Evolutionary conservation across 345 rosid genomes (phyloP).

Genomic region (Toxicodendron radicans): DNA sequence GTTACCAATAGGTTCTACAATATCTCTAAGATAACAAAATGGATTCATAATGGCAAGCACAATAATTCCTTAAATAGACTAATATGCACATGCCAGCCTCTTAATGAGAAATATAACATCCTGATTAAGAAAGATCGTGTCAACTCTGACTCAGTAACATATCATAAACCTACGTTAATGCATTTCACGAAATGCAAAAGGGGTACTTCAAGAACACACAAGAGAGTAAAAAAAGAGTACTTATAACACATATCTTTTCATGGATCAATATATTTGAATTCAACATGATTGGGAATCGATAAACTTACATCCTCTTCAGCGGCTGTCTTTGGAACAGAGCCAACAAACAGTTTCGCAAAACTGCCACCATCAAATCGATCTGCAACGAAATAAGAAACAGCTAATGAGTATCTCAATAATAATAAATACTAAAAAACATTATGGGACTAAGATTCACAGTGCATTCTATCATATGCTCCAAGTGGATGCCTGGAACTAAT

Average conservation of each 20-base stretch:
- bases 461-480: not conserved
- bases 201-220: not conserved
- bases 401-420: not conserved
- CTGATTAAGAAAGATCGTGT: not conserved
- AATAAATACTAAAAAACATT: not conserved
- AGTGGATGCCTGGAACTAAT: not conserved
- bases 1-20: not conserved
- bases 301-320: constrained; percentile 81
- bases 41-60: not conserved
- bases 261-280: not conserved
- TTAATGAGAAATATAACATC: not conserved
- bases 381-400: constrained; percentile 21
- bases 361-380: constrained; percentile 50
- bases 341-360: constrained; percentile 93
- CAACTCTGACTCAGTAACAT: not conserved
- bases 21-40: not conserved
- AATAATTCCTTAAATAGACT: not conserved
- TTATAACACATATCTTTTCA: not conserved
- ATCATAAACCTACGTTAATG: not conserved
- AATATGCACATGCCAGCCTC: not conserved
- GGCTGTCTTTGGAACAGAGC: constrained; percentile 92
- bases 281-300: constrained; percentile 4
- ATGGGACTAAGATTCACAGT: not conserved
- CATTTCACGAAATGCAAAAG: not conserved
- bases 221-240: not conserved